phyloP scores from a whole-genome alignment of 225 moss, liverwort and hornwort species.

The Pseudisothecium myosuroides region DNA sequence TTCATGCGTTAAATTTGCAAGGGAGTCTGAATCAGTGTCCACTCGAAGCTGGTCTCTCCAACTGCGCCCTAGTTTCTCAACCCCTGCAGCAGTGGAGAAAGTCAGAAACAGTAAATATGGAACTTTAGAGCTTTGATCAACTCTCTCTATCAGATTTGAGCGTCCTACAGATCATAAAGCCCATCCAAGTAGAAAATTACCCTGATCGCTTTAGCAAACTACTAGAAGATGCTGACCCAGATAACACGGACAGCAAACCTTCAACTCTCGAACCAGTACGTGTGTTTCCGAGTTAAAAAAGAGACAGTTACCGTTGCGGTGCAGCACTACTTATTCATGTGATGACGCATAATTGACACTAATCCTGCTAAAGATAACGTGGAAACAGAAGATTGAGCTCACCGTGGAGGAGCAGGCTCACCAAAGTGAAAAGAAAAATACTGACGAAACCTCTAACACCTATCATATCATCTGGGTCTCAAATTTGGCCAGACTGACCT shows the following conservation, averaged over 20 bases:
- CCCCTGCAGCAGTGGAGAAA: background rate
- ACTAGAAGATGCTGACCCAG: background rate
- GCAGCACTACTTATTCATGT: background rate
- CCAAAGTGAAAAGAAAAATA: background rate
- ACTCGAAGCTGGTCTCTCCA: constrained; percentile 46
- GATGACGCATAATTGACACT: background rate
- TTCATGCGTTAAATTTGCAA: constrained; percentile 34
- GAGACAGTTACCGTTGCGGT: background rate
- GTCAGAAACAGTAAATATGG: background rate
- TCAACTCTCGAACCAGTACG: background rate
- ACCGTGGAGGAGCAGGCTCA: background rate
- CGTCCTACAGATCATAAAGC: background rate
- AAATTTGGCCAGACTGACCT: constrained; percentile 28
- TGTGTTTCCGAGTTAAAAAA: background rate
- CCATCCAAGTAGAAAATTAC: background rate
- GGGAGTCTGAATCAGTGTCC: constrained; percentile 31
- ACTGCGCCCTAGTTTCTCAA: constrained; percentile 14
- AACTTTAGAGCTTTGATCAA: background rate
- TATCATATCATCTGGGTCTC: background rate
- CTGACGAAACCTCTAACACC: background rate
- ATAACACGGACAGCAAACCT: background rate
- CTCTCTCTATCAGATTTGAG: background rate
- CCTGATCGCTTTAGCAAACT: background rate
- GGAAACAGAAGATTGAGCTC: background rate
- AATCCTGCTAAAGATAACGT: background rate